Evolutionary conservation across 495 filamentous ascomycete genomes (phyloP).

Genomic region (Bacidia gigantensis): DNA sequence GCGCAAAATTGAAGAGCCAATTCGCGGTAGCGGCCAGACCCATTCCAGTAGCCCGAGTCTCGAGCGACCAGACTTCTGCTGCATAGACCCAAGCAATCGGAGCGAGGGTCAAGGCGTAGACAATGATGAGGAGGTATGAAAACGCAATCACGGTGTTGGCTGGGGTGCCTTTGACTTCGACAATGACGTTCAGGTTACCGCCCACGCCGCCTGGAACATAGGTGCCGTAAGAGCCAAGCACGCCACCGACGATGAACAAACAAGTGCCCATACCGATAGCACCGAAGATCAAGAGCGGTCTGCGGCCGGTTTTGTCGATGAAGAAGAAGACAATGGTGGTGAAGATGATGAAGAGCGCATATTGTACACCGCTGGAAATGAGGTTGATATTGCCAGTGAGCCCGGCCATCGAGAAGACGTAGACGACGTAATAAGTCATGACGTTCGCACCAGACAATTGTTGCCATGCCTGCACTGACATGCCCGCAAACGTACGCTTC

Average conservation of each 20-base stretch:
- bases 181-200: conserved; percentile 53
- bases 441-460: conserved; percentile 58
- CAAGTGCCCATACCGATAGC: conserved; percentile 52
- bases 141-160: conserved; percentile 63
- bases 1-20: conserved; percentile 66
- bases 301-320: conserved; percentile 63
- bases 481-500: conserved; percentile 57
- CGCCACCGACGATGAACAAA: conserved; percentile 35
- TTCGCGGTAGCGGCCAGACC: conserved; percentile 52
- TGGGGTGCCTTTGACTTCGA: conserved; percentile 43
- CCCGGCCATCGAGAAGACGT: conserved; percentile 53
- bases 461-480: conserved; percentile 56
- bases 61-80: conserved; percentile 61
- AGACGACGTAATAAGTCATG: conserved; percentile 58
- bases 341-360: conserved; percentile 62
- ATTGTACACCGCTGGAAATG: conserved; percentile 57
- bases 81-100: conserved; percentile 64
- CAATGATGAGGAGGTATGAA: conserved; percentile 64
- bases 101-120: conserved; percentile 60
- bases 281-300: conserved; percentile 54
- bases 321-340: conserved; percentile 54
- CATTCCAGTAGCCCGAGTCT: conserved; percentile 61
- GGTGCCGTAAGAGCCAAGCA: conserved; percentile 36
- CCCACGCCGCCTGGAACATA: conserved; percentile 44
- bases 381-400: conserved; percentile 50